These are phyloP conservation scores for Ceratocystis harringtonii DNA, from an alignment of 2,329 filamentous ascomycete genomes.

Conservation along the genomic window DNA sequence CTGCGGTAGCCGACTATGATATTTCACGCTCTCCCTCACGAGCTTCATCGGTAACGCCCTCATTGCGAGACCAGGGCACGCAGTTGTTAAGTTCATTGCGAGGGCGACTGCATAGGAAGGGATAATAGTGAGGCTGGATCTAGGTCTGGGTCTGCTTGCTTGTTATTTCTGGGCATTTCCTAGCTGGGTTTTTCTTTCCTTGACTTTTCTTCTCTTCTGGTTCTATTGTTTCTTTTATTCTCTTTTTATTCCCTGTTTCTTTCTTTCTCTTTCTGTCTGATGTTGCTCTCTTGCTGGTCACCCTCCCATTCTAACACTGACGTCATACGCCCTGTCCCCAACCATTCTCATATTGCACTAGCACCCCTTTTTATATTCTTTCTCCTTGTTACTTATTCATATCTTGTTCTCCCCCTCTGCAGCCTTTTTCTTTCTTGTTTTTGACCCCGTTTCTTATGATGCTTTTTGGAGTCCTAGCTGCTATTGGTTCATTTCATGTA, in stretches of 20 bases:
- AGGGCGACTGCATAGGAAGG: slow-evolving; percentile 6
- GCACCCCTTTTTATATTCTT: slow-evolving; percentile 19
- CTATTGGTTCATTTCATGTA: slow-evolving; percentile 15
- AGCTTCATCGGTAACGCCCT: slow-evolving; percentile 7
- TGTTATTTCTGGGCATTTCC: background rate
- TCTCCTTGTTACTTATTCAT: slow-evolving; percentile 19
- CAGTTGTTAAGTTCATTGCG: slow-evolving; percentile 11
- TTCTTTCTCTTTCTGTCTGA: slow-evolving; percentile 11
- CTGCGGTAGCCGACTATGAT: background rate
- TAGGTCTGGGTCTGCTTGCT: background rate
- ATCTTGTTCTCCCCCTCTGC: slow-evolving; percentile 17
- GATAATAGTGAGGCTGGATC: background rate
- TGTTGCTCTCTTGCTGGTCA: slow-evolving; percentile 21
- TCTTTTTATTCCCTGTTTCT: background rate
- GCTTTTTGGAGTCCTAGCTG: slow-evolving; percentile 13
- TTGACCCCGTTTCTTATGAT: too few species aligned
- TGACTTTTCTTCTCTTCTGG: background rate
- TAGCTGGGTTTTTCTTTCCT: background rate
- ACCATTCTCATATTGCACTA: slow-evolving; percentile 20
- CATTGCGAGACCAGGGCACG: slow-evolving; percentile 9
- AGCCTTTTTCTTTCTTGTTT: slow-evolving; percentile 23
- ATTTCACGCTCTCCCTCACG: background rate
- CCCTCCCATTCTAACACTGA: slow-evolving; percentile 11
- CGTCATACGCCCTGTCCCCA: background rate
- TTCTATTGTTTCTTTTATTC: background rate